Conservation (phyloP, 805 yeast species). For the Priceomyces medius region DNA sequence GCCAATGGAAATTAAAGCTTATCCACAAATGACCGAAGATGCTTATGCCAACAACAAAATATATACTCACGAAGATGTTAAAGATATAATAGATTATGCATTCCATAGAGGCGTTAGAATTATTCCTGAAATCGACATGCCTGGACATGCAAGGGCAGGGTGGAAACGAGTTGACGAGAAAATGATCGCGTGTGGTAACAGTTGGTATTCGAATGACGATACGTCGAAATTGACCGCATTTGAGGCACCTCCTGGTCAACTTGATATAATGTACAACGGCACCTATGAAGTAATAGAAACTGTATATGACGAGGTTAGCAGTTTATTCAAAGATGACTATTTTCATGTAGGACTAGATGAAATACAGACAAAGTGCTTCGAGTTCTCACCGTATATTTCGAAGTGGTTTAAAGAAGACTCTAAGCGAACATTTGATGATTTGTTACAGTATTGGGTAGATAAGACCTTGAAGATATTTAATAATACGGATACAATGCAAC, state of each 20-base stretch:
- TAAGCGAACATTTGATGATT: conserved; percentile 24
- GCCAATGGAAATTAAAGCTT: conserved; percentile 32
- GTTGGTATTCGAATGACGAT: conserved; percentile 23
- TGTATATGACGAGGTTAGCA: conserved; percentile 32
- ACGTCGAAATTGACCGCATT: conserved; percentile 23
- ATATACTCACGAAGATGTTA: conserved; percentile 27
- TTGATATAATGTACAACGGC: conserved; percentile 30
- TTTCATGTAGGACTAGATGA: conserved; percentile 46
- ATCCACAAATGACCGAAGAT: conserved; percentile 38
- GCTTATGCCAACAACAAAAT: conserved; percentile 34
- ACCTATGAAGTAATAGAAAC: conserved; percentile 32
- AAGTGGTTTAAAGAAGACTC: conserved; percentile 28
- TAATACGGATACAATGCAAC: conserved; percentile 18
- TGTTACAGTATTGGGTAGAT: conserved; percentile 36
- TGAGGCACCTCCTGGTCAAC: conserved; percentile 44
- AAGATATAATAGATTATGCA: conserved; percentile 30
- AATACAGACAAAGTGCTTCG: conserved; percentile 32
- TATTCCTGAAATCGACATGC: conserved; percentile 42
- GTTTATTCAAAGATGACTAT: conserved; percentile 32
- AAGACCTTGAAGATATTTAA: conserved; percentile 31
- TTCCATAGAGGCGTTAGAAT: conserved; percentile 37
- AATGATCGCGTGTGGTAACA: conserved; percentile 30
- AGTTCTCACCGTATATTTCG: conserved; percentile 22
- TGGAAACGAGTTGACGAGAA: conserved; percentile 30
- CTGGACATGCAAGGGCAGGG: conserved; percentile 43